phyloP scores from a whole-genome alignment of 768 basidiomycete species.

The Flagelloscypha sp. region DNA sequence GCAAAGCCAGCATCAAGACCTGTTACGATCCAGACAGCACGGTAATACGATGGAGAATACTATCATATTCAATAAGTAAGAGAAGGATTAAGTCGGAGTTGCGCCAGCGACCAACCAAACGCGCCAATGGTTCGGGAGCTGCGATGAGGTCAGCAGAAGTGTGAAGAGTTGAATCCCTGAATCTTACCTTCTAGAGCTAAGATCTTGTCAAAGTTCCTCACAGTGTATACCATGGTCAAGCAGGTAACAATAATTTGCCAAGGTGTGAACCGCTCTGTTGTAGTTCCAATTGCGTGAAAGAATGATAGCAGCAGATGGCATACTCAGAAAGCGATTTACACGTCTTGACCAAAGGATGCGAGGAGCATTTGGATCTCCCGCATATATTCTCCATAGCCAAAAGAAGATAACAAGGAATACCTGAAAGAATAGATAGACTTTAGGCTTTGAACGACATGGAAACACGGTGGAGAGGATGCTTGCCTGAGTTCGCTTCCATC shows the following conservation, averaged over 20 bases:
- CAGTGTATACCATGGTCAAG: constrained; percentile 74
- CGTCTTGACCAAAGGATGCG: constrained; percentile 55
- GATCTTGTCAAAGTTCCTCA: constrained; percentile 79
- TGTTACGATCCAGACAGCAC: constrained; percentile 90
- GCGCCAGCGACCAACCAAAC: constrained; percentile 49
- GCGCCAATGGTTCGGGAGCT: constrained; percentile 92
- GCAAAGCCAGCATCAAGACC: constrained; percentile 98
- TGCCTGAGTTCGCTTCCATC: constrained; percentile 86
- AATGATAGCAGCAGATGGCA: constrained; percentile 15
- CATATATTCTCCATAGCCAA: constrained; percentile 77
- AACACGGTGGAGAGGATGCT: constrained; percentile 8
- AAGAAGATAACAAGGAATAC: constrained; percentile 88
- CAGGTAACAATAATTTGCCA: constrained; percentile 91
- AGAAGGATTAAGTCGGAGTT: neutral
- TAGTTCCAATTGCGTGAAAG: constrained; percentile 5
- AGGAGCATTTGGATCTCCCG: constrained; percentile 58
- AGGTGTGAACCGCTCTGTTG: constrained; percentile 77
- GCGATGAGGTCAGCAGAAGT: constrained; percentile 9
- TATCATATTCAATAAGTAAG: constrained; percentile 19
- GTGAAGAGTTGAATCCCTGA: neutral
- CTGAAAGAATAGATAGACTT: constrained; percentile 27
- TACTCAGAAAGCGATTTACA: constrained; percentile 54
- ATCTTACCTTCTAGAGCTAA: constrained; percentile 70
- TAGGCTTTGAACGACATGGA: constrained; percentile 1
- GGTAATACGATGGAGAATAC: constrained; percentile 91